These are phyloP conservation scores for Taxawa tesnikishii DNA, from an alignment of 2,329 filamentous ascomycete species.

Conservation along the genomic window DNA sequence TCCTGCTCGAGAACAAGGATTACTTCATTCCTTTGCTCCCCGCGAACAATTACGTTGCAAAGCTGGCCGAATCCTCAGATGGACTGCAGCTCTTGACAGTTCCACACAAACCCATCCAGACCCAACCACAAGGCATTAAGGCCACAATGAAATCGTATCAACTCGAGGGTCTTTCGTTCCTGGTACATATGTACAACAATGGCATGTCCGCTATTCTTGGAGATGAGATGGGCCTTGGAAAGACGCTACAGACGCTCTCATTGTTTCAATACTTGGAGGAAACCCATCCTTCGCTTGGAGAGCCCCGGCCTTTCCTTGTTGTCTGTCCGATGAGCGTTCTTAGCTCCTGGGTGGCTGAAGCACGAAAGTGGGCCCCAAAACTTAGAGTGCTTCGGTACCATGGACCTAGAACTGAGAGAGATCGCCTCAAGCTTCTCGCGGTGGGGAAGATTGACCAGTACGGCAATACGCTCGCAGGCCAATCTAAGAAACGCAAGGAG, in stretches of 20 bases:
- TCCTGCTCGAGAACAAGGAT: slow-evolving; percentile 31
- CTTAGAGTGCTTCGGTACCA: slow-evolving; percentile 37
- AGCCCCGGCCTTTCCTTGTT: slow-evolving; percentile 31
- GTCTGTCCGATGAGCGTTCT: slow-evolving; percentile 40
- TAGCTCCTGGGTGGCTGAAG: slow-evolving; percentile 35
- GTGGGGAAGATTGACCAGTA: slow-evolving; percentile 32
- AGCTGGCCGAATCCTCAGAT: slow-evolving; percentile 17
- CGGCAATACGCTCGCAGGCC: slow-evolving; percentile 27
- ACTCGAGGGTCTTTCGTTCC: slow-evolving; percentile 36
- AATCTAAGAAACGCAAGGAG: slow-evolving; percentile 8
- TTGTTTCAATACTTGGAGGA: slow-evolving; percentile 37
- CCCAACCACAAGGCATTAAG: slow-evolving; percentile 32
- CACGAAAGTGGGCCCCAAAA: slow-evolving; percentile 34
- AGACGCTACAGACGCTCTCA: slow-evolving; percentile 37
- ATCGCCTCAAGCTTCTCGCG: slow-evolving; percentile 33
- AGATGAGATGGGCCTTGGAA: slow-evolving; percentile 40
- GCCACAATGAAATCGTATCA: slow-evolving; percentile 42
- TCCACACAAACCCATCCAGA: slow-evolving; percentile 26
- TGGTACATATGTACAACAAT: slow-evolving; percentile 33
- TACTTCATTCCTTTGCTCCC: slow-evolving; percentile 36
- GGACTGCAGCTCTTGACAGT: slow-evolving; percentile 10
- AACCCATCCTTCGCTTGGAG: slow-evolving; percentile 23
- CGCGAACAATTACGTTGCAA: slow-evolving; percentile 28
- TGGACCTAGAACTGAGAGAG: slow-evolving; percentile 30
- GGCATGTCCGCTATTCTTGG: slow-evolving; percentile 33